Percentiles rank a stretch among this genome's conserved stretches.
phyloP scores from a whole-genome alignment of 352 stramenopile genomes.

The Phytophthora macrochlamydospora region DNA sequence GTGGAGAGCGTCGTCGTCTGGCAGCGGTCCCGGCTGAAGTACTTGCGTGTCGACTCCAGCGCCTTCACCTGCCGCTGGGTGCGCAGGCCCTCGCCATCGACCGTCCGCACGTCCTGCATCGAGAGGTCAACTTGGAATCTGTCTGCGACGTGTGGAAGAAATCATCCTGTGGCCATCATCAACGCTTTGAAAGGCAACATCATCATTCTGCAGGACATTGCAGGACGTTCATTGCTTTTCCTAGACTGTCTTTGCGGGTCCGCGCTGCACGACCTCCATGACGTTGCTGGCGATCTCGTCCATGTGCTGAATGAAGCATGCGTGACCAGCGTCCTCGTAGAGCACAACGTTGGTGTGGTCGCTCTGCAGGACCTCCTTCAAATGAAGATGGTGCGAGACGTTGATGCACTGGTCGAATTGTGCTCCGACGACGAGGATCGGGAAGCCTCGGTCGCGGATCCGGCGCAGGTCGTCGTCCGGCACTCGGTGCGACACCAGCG shows the following conservation, averaged over 20 bases:
- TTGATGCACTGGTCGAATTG: constrained; percentile 41
- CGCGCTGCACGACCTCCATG: too few species aligned
- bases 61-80: constrained; percentile 38
- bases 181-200: too few species aligned
- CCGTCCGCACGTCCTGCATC: constrained; percentile 20
- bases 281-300: too few species aligned
- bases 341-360: constrained; percentile 47
- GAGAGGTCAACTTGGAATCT: too few species aligned
- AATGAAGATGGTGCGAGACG: constrained; percentile 38
- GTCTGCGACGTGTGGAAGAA: too few species aligned
- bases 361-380: constrained; percentile 34
- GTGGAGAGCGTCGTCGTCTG: constrained; percentile 25
- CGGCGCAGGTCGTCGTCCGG: constrained; percentile 40
- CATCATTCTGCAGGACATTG: too few species aligned
- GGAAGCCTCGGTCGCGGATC: constrained; percentile 46
- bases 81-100: constrained; percentile 26
- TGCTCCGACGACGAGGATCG: constrained; percentile 51
- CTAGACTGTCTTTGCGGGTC: too few species aligned
- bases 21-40: constrained; percentile 34
- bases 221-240: too few species aligned
- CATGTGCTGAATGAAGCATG: constrained; percentile 17
- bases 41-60: constrained; percentile 34
- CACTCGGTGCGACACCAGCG: constrained; percentile 35
- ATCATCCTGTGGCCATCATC: too few species aligned
- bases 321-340: constrained; percentile 51